Percentiles rank a stretch among this genome's conserved stretches.
Evolutionary conservation across 805 yeast species (phyloP).

Genomic region (Starmerella sp.): DNA sequence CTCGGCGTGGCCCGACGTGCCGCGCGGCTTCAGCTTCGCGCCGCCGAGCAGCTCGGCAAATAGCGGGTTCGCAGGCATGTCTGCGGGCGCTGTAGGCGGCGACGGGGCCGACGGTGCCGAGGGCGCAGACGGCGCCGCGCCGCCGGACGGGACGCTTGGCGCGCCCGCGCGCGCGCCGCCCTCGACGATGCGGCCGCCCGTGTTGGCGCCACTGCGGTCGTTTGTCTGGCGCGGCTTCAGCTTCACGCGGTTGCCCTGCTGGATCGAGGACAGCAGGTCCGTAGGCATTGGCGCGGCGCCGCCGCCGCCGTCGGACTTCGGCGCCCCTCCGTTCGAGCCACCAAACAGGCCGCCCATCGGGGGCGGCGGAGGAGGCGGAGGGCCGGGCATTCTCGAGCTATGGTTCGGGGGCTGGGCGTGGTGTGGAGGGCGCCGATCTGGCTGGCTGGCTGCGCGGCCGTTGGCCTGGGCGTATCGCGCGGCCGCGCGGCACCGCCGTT

Average conservation of each 20-base stretch:
- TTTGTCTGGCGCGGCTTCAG: conserved; percentile 54
- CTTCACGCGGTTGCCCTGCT: conserved; percentile 43
- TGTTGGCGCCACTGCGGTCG: conserved; percentile 53
- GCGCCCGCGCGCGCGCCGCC: conserved; percentile 16
- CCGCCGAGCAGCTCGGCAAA: conserved; percentile 19
- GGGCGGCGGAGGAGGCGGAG: conserved; percentile 27
- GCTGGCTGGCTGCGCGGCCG: background rate
- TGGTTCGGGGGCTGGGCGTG: background rate
- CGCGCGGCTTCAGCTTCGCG: conserved; percentile 11
- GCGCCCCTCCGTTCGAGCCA: conserved; percentile 21
- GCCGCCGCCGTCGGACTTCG: conserved; percentile 27
- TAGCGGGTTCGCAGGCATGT: conserved; percentile 17
- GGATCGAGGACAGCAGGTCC: conserved; percentile 65
- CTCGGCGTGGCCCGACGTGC: background rate
- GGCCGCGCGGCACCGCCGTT: background rate
- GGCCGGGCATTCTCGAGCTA: conserved; percentile 20
- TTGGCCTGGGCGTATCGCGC: background rate
- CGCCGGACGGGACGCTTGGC: conserved; percentile 5
- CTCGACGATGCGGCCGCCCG: conserved; percentile 33
- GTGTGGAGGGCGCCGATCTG: background rate
- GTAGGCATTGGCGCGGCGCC: conserved; percentile 23
- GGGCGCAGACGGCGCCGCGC: conserved; percentile 1
- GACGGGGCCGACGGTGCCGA: background rate
- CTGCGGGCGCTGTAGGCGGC: conserved; percentile 6
- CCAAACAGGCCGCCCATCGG: conserved; percentile 28